phyloP scores from a whole-genome alignment of 1,284 basidiomycete genomes.

The Lignosus rhinocerotis region DNA sequence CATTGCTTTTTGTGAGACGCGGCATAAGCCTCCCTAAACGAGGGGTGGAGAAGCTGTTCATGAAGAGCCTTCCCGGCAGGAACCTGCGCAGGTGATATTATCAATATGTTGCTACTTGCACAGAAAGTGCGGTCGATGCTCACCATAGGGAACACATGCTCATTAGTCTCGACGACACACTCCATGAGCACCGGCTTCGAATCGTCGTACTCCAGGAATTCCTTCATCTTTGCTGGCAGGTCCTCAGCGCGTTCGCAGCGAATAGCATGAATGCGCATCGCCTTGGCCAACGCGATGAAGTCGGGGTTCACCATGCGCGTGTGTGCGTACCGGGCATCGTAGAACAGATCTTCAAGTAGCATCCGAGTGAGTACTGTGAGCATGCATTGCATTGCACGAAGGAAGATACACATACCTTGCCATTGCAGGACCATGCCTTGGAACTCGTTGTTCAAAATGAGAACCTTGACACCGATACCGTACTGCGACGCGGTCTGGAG shows the following conservation, averaged over 20 bases:
- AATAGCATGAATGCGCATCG: constrained; percentile 93
- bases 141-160: constrained; percentile 96
- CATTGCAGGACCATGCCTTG: constrained; percentile 99
- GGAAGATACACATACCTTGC: constrained; percentile 66
- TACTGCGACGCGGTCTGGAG: constrained; percentile 91
- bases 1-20: constrained; percentile 24
- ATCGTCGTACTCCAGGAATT: constrained; percentile 94
- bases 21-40: constrained; percentile 30
- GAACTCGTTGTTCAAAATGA: constrained; percentile 92
- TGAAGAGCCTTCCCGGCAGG: constrained; percentile 90
- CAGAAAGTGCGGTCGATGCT: constrained; percentile 25
- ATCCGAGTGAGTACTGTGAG: not conserved
- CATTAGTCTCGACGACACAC: constrained; percentile 82
- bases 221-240: constrained; percentile 94
- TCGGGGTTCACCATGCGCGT: constrained; percentile 94
- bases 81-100: constrained; percentile 46
- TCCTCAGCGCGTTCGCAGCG: constrained; percentile 74
- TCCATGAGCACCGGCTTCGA: constrained; percentile 89
- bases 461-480: constrained; percentile 91
- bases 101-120: constrained; percentile 19
- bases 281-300: constrained; percentile 84
- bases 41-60: constrained; percentile 73
- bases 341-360: constrained; percentile 78
- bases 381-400: not conserved
- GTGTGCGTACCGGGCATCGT: constrained; percentile 92